phyloP scores from a whole-genome alignment of 1,284 basidiomycete species.

The Bjerkandera adusta region DNA sequence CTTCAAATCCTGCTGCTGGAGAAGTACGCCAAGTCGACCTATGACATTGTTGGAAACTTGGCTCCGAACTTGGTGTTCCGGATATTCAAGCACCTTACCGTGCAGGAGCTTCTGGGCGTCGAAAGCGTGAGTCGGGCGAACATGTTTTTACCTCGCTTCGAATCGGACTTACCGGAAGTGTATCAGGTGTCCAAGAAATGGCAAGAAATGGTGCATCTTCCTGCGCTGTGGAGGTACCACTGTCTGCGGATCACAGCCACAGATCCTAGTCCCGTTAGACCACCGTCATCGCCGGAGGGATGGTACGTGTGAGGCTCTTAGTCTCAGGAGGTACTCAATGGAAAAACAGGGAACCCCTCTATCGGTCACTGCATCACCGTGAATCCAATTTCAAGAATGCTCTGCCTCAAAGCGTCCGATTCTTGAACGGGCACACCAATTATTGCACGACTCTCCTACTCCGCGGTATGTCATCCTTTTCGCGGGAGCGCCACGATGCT shows the following conservation, averaged over 20 bases:
- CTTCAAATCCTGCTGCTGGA: slow-evolving; percentile 78
- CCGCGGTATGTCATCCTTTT: slow-evolving; percentile 41
- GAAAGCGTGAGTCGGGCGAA: slow-evolving; percentile 42
- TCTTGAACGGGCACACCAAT: slow-evolving; percentile 83
- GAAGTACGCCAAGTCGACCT: slow-evolving; percentile 77
- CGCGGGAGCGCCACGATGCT: not conserved
- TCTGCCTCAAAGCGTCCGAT: slow-evolving; percentile 73
- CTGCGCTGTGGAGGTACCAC: slow-evolving; percentile 77
- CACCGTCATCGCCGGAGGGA: slow-evolving; percentile 62
- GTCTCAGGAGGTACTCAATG: not conserved
- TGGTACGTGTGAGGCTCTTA: slow-evolving; percentile 48
- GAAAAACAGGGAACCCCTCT: slow-evolving; percentile 64
- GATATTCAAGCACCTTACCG: slow-evolving; percentile 63
- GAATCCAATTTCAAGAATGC: slow-evolving; percentile 83
- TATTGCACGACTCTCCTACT: slow-evolving; percentile 86
- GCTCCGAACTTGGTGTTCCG: slow-evolving; percentile 64
- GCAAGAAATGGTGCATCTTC: slow-evolving; percentile 65
- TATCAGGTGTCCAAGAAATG: slow-evolving; percentile 73
- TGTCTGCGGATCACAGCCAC: slow-evolving; percentile 71
- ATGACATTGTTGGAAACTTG: slow-evolving; percentile 77
- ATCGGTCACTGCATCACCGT: slow-evolving; percentile 80
- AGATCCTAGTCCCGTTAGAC: slow-evolving; percentile 67
- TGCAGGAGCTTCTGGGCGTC: slow-evolving; percentile 63
- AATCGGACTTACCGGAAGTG: not conserved
- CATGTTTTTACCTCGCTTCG: not conserved